phyloP scores from a whole-genome alignment of 108 stramenopile genomes.

The Aurantiochytrium sp. region DNA sequence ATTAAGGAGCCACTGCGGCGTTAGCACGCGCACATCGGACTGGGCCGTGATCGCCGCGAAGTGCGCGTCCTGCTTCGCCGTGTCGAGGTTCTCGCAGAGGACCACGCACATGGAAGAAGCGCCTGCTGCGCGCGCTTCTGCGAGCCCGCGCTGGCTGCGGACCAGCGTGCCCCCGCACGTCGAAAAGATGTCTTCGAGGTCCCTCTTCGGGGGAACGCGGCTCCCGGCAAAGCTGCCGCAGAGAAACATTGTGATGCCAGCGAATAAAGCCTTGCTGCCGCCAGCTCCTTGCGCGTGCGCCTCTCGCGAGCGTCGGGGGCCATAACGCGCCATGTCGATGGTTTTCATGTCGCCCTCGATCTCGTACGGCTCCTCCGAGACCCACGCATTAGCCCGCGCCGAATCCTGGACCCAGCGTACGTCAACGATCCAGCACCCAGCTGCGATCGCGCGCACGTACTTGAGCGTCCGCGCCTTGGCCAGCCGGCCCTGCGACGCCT shows the following conservation, averaged over 20 bases:
- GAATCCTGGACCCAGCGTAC: neutral
- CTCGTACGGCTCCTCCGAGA: neutral
- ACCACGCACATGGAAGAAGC: neutral
- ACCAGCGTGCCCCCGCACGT: neutral
- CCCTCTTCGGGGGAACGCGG: neutral
- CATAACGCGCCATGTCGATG: neutral
- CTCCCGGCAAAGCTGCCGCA: neutral
- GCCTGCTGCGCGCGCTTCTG: neutral
- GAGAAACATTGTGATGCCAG: neutral
- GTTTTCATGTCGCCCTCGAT: slow-evolving; percentile 9
- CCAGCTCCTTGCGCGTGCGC: neutral
- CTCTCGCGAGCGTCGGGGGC: neutral
- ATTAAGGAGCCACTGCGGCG: slow-evolving; percentile 13
- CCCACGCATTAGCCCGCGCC: neutral
- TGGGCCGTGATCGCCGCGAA: neutral
- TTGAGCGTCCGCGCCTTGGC: neutral
- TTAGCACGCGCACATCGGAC: neutral
- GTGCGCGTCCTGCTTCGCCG: neutral
- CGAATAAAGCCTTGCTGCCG: neutral
- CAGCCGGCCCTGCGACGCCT: neutral
- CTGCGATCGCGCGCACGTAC: neutral
- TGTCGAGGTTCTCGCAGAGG: neutral
- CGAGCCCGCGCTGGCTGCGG: neutral
- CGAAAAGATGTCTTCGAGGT: neutral
- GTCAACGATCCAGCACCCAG: neutral